These are phyloP conservation scores for Rhodomyrtus tomentosa DNA, from an alignment of 345 rosid genomes.

Conservation along the genomic window DNA sequence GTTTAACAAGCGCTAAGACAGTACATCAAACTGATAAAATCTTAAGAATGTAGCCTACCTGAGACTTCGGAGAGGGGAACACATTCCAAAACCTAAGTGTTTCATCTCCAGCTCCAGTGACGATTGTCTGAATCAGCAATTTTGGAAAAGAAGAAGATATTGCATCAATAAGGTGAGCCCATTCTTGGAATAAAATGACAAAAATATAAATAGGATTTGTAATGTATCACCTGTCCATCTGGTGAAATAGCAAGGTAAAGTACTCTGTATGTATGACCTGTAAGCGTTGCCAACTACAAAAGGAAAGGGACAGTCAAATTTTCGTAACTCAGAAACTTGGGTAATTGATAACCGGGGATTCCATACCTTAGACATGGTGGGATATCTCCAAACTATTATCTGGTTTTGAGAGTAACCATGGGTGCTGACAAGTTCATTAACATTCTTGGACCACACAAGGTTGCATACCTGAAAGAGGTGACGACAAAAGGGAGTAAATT, in stretches of 20 bases:
- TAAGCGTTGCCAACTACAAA: conserved; percentile 88
- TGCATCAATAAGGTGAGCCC: not conserved
- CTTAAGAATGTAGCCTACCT: conserved; percentile 25
- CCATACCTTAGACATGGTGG: conserved; percentile 90
- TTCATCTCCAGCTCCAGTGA: conserved; percentile 99
- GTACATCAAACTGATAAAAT: not conserved
- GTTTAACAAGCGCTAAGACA: not conserved
- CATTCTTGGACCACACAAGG: conserved; percentile 98
- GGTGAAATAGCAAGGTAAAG: conserved; percentile 99
- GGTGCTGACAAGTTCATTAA: conserved; percentile 95
- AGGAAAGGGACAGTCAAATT: conserved; percentile 1
- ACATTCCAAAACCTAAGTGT: conserved; percentile 96
- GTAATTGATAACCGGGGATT: not conserved
- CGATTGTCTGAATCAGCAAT: conserved; percentile 54
- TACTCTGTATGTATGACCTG: conserved; percentile 87
- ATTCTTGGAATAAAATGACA: not conserved
- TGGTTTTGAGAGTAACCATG: conserved; percentile 99
- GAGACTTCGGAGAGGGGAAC: conserved; percentile 92
- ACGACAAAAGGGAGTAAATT: not conserved
- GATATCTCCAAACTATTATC: conserved; percentile 96
- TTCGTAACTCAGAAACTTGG: not conserved
- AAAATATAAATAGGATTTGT: not conserved
- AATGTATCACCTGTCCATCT: conserved; percentile 78
- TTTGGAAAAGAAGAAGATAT: not conserved
- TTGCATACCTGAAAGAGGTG: conserved; percentile 64